Evolutionary conservation across 2,329 filamentous ascomycete genomes (phyloP), one percentile per base, ranked within the genome.

Genomic region (Fusarium longipes): DNA sequence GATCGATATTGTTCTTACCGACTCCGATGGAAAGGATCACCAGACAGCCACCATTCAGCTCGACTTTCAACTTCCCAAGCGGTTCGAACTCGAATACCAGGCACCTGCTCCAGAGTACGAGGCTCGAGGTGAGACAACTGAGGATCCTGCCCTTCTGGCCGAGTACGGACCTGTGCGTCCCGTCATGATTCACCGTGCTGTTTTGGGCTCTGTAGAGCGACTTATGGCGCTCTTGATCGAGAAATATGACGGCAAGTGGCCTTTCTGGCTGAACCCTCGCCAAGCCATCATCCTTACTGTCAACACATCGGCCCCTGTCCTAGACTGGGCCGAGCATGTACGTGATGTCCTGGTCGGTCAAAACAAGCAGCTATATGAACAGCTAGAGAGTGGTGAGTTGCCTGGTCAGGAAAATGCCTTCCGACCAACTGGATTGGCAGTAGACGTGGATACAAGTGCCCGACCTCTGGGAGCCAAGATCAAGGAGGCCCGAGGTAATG

Each of bases 11-110:
- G 88, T 96, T 36, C 79, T 97, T 43, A 87, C 86, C 63, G 93
- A 96, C 74, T 89, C 90, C 1, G 87, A 92, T 73, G 92, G 92
- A 9, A 96, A 95, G 75, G 91, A 93, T 73, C 93, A 96, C 75
- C 93, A 97, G 76, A 92, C 93, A 4, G 93, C 93, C 5, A 96
- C 93, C 0, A 90, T 97, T 49, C 93, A 97, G 80, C 86, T 97
- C 27, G 93, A 97, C 76, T 96, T 97, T 76, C 93, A 97, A 78
- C 83, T 97, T 3, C 93, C 93, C 2, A 91, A 92, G 74, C 87
- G 93, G 14, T 97, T 97, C 74, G 87, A 87, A 43, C 81, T 97
- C 33, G 85, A 89, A 72, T 97, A 97, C 73, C 83, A 87, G 73
- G 89, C 89, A 2, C 89, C 90, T 0, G 87, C 88, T 1, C 87